Conservation (phyloP, 1,139 yeast species). For the Komagataea norvegica region DNA sequence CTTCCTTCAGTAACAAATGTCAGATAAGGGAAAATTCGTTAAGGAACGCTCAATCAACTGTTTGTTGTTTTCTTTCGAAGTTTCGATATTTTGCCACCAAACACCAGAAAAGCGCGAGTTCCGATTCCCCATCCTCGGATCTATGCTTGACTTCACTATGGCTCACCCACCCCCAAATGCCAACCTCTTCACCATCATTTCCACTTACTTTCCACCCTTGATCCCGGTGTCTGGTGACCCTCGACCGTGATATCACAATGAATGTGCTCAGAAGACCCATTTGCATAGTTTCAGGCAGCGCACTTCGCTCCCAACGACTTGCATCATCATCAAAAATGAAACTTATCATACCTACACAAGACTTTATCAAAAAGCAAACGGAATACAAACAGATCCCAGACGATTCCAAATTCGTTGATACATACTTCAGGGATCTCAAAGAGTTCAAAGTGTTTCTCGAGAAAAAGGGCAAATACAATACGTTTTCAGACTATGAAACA, state of each 20-base stretch:
- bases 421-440: slow-evolving; percentile 37
- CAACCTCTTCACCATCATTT: too few relatives aligned
- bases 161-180: too few relatives aligned
- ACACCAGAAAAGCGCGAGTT: too few relatives aligned
- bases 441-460: slow-evolving; percentile 29
- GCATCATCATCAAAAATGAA: slow-evolving; percentile 10
- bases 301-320: not conserved
- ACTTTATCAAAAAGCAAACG: slow-evolving; percentile 23
- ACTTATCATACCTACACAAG: slow-evolving; percentile 19
- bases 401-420: slow-evolving; percentile 42
- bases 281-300: not conserved
- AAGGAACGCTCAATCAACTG: not conserved
- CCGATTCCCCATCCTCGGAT: too few relatives aligned
- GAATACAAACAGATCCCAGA: slow-evolving; percentile 43
- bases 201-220: too few relatives aligned
- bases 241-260: too few relatives aligned
- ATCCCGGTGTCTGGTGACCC: too few relatives aligned
- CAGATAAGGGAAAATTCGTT: not conserved
- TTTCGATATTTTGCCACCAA: slow-evolving; percentile 9
- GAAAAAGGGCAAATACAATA: slow-evolving; percentile 26
- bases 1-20: not conserved
- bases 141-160: too few relatives aligned
- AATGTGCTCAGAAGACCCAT: not conserved
- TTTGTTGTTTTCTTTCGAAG: not conserved
- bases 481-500: slow-evolving; percentile 30